Base-by-base conservation (phyloP, 176 grass and related monocot species). In the Rhipidocladum racemiflorum region DNA sequence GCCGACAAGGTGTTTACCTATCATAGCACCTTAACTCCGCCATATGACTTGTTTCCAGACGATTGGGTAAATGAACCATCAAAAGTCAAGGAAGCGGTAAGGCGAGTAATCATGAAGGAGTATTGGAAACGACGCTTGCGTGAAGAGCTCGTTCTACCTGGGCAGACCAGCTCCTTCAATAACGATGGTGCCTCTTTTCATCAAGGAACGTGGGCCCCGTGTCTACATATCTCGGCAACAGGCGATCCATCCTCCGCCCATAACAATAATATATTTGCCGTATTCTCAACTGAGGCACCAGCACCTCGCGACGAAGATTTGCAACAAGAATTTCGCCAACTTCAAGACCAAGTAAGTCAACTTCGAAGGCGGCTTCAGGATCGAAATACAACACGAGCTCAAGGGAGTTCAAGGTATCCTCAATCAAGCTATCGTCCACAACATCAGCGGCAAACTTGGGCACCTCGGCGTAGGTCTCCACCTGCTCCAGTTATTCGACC, bases 361-460 rank as follows among this genome's bases (percentile, higher is more conserved):
- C 28, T 78, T 13, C 23, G 42, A 1, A 78, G 25, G 59, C 18
- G 9, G 9, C 60, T 78, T 4, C 76, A 24, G 0, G 44, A 51
- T 5, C n/a, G 1, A 1, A 8, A 80, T 65, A 9, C 43, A 9
- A 23, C 18, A 24, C 9, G 8, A 13, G 21, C 10, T 48, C 45
- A 27, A 2, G 4, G 36, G 1, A 0, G 0, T 0, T 0, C 15
- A 18, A 1, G 0, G 13, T 48, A 48, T 13, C 4, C 45, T 0
- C 1, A 3, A 48, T 0, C 13, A 0, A 67, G 21, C 2, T 0
- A 7, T 28, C 46, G 3, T 1, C 62, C 46, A 3, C 77, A 80
- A 40, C 46, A 68, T 1, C 7, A 67, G 7, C 46, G 3, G 0
- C 62, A 39, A 0, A 68, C 18, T 0, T 28, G 67, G 15, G 63